A percentile compares a stretch with the other conserved stretches of the same genome.
Evolutionary conservation across 139 green algal species (phyloP).

Genomic region (Eudorina sp.): DNA sequence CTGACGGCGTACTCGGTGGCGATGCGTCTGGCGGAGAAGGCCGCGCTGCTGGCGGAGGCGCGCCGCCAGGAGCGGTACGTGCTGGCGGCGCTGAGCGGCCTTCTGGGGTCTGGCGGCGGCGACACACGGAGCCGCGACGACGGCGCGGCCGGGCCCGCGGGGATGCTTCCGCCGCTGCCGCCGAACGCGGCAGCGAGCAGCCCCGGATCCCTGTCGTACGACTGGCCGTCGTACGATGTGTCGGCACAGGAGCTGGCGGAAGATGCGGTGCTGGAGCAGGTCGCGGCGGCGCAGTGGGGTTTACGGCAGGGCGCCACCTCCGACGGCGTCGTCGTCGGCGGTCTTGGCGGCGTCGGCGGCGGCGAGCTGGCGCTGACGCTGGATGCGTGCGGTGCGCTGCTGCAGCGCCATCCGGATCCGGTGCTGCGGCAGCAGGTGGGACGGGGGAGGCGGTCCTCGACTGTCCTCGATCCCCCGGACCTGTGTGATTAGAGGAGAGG

Average conservation of each 20-base stretch:
- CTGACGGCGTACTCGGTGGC: background rate
- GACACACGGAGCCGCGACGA: too few species aligned
- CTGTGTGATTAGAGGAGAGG: too few species aligned
- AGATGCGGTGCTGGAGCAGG: constrained; percentile 22
- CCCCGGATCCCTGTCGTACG: background rate
- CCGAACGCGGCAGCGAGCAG: background rate
- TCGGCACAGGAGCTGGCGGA: background rate
- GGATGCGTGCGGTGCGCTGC: constrained; percentile 12
- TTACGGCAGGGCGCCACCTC: background rate
- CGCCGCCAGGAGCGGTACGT: background rate
- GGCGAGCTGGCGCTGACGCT: constrained; percentile 20
- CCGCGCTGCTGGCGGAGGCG: background rate
- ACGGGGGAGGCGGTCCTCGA: background rate
- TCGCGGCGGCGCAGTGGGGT: constrained; percentile 24
- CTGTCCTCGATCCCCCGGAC: too few species aligned
- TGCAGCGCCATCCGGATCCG: constrained; percentile 35
- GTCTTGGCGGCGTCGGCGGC: background rate
- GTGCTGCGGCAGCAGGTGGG: constrained; percentile 32
- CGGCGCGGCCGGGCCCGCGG: background rate
- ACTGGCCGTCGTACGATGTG: constrained; percentile 1
- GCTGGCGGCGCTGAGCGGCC: background rate
- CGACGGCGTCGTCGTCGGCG: background rate
- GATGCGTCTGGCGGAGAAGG: background rate
- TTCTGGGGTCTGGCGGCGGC: background rate
- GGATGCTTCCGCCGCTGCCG: background rate